Conservation (phyloP, 2,329 filamentous ascomycete genomes). For the Zymoseptoria pseudotritici region DNA sequence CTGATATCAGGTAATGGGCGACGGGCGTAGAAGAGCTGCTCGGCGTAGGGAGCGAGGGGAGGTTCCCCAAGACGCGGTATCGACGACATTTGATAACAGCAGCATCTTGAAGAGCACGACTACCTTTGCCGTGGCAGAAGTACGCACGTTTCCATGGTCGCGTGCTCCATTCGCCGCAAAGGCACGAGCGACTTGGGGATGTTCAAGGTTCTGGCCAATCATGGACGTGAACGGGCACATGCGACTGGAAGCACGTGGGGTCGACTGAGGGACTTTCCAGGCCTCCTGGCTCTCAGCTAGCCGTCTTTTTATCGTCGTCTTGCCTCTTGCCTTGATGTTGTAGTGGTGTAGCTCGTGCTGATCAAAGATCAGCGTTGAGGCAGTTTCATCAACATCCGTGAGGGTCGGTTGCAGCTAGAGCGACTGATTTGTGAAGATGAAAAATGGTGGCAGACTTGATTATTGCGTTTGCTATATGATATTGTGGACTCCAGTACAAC, state of each 20-base stretch:
- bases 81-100: neutral
- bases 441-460: neutral
- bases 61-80: neutral
- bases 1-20: slow-evolving; percentile 11
- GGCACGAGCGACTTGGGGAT: neutral
- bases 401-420: neutral
- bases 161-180: neutral
- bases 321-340: neutral
- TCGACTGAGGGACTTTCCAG: neutral
- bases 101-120: neutral
- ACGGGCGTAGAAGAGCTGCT: slow-evolving; percentile 22
- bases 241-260: neutral
- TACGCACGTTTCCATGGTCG: neutral
- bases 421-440: neutral
- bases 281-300: neutral
- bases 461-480: neutral
- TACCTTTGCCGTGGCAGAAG: neutral
- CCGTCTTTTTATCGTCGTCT: neutral
- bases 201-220: neutral
- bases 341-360: neutral
- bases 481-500: neutral
- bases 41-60: slow-evolving; percentile 23
- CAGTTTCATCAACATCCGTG: neutral
- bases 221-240: neutral
- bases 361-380: too few relatives aligned